Conservation (phyloP, 2,329 filamentous ascomycete genomes). For the Fusarium circinatum region DNA sequence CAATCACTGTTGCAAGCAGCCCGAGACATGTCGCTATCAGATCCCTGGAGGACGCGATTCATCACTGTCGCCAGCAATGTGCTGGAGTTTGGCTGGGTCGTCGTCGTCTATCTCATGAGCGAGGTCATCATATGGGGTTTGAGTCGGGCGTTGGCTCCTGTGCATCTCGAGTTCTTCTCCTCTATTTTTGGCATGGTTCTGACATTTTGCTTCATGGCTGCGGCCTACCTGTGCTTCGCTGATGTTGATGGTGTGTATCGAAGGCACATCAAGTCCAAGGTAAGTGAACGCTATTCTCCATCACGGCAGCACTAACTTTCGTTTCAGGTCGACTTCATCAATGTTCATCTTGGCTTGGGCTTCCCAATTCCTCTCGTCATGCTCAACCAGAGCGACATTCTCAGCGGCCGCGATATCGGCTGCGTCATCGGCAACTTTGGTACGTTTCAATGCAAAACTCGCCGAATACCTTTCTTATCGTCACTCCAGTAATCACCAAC, state of each 20-base stretch:
- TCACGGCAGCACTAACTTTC: not conserved
- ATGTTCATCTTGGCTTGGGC: conserved; percentile 61
- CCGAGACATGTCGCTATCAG: conserved; percentile 39
- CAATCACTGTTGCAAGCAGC: conserved; percentile 36
- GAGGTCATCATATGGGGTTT: conserved; percentile 60
- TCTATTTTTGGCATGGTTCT: conserved; percentile 60
- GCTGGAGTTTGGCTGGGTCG: conserved; percentile 46
- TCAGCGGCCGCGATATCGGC: conserved; percentile 51
- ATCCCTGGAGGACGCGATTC: conserved; percentile 34
- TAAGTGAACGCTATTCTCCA: conserved; percentile 9
- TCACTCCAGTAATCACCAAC: conserved; percentile 48
- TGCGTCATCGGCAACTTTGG: conserved; percentile 57
- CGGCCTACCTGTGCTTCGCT: conserved; percentile 28
- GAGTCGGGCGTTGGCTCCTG: conserved; percentile 48
- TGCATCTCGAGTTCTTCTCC: conserved; percentile 56
- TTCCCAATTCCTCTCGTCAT: conserved; percentile 62
- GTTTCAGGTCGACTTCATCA: conserved; percentile 60
- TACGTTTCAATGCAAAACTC: conserved; percentile 39
- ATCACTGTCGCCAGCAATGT: not conserved
- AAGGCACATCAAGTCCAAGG: conserved; percentile 49
- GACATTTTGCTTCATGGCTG: conserved; percentile 51
- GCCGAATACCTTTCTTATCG: conserved; percentile 14
- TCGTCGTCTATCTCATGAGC: conserved; percentile 52
- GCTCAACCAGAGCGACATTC: conserved; percentile 51
- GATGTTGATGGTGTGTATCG: conserved; percentile 45